These are phyloP conservation scores for Cordyceps farinosa DNA, from an alignment of 2,329 filamentous ascomycete genomes.

Conservation along the genomic window DNA sequence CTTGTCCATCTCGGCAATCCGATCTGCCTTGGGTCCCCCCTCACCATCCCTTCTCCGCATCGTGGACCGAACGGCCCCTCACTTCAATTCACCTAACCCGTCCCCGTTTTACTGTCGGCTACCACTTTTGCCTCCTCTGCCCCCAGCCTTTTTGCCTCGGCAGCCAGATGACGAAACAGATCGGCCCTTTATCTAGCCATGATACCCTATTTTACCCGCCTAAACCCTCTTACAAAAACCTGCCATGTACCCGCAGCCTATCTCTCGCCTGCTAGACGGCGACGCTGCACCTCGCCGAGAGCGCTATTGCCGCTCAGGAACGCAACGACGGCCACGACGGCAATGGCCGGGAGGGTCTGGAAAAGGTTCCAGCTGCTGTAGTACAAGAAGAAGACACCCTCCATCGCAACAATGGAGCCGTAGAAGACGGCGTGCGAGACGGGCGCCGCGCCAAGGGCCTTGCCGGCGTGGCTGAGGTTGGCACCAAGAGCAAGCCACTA, in stretches of 20 bases:
- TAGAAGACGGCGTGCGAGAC: constrained; percentile 82
- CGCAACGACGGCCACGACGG: constrained; percentile 63
- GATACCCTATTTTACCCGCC: neutral
- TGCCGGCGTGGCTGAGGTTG: constrained; percentile 73
- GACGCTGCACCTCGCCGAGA: constrained; percentile 85
- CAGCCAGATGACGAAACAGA: neutral
- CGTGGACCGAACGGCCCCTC: constrained; percentile 2
- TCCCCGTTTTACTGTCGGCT: constrained; percentile 14
- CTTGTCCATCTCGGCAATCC: neutral
- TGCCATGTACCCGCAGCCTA: constrained; percentile 26
- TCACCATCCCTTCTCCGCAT: constrained; percentile 9
- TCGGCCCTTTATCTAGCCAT: neutral
- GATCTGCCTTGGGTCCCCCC: neutral
- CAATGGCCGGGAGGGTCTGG: constrained; percentile 74
- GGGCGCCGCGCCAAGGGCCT: constrained; percentile 72
- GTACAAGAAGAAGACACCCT: constrained; percentile 91
- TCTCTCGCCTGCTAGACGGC: constrained; percentile 72
- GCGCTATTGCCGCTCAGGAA: constrained; percentile 88
- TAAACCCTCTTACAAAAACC: neutral
- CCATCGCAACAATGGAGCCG: constrained; percentile 80
- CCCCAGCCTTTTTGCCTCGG: constrained; percentile 7
- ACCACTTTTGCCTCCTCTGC: neutral
- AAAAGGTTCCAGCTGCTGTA: constrained; percentile 91
- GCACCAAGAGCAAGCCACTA: constrained; percentile 81
- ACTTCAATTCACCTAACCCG: constrained; percentile 12